These are phyloP conservation scores for Starmerella bombi DNA, from an alignment of 805 yeast genomes.

Conservation along the genomic window DNA sequence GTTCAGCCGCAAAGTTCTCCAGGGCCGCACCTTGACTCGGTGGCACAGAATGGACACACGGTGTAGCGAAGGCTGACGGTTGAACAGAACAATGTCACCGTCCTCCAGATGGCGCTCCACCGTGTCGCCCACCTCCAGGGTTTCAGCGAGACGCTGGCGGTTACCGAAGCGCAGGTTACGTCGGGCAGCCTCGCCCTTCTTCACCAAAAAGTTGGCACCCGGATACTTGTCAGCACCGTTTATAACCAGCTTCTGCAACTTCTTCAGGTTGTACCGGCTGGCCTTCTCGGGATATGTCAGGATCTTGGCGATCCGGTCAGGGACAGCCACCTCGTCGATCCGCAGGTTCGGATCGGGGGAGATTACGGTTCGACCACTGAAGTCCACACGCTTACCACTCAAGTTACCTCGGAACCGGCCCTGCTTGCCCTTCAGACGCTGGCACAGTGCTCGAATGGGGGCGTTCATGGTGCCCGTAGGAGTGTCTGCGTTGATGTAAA, in stretches of 20 bases:
- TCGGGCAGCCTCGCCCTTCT: slow-evolving; percentile 57
- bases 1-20: slow-evolving; percentile 93
- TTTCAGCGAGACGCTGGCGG: slow-evolving; percentile 58
- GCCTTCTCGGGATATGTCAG: slow-evolving; percentile 93
- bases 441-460: slow-evolving; percentile 92
- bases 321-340: slow-evolving; percentile 96
- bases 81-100: slow-evolving; percentile 89
- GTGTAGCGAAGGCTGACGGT: slow-evolving; percentile 96
- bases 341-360: slow-evolving; percentile 95
- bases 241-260: slow-evolving; percentile 56
- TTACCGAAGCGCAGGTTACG: slow-evolving; percentile 85
- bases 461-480: slow-evolving; percentile 49
- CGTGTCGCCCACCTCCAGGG: slow-evolving; percentile 72
- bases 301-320: slow-evolving; percentile 90
- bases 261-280: slow-evolving; percentile 70
- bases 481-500: slow-evolving; percentile 93
- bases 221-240: slow-evolving; percentile 88
- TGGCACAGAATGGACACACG: slow-evolving; percentile 88
- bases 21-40: slow-evolving; percentile 89
- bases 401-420: slow-evolving; percentile 97
- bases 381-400: slow-evolving; percentile 97
- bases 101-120: slow-evolving; percentile 96
- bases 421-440: slow-evolving; percentile 93
- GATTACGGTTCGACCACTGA: slow-evolving; percentile 94
- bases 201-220: slow-evolving; percentile 86